phyloP scores from a whole-genome alignment of 23 red algal species.

The Gracilaria caudata region DNA sequence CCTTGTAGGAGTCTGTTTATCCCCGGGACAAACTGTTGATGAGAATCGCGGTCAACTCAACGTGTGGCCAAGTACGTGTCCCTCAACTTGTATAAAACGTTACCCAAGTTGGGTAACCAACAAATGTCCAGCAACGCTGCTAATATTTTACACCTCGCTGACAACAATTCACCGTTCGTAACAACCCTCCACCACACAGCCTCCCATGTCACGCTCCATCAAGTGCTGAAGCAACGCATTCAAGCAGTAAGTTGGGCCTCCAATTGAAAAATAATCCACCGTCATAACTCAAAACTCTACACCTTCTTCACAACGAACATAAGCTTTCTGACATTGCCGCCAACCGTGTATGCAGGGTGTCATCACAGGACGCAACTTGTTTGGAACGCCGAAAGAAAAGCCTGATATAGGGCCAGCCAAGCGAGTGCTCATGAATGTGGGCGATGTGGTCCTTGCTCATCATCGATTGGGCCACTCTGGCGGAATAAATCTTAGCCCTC shows the following conservation, averaged over 20 bases:
- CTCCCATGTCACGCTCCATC: constrained; percentile 8
- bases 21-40: constrained; percentile 36
- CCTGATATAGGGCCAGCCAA: constrained; percentile 29
- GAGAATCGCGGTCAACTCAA: constrained; percentile 61
- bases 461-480: constrained; percentile 47
- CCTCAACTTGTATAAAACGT: too few species aligned
- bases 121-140: background rate
- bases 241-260: constrained; percentile 13
- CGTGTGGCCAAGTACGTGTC: constrained; percentile 60
- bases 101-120: background rate
- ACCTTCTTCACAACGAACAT: too few species aligned
- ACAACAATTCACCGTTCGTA: constrained; percentile 8
- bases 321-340: background rate
- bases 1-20: constrained; percentile 46
- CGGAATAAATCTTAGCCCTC: constrained; percentile 30
- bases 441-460: constrained; percentile 52
- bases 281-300: background rate
- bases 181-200: background rate
- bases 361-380: constrained; percentile 5
- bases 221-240: constrained; percentile 12
- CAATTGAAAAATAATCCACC: background rate
- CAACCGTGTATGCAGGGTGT: background rate
- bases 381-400: constrained; percentile 10
- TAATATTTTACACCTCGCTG: background rate
- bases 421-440: constrained; percentile 40